A percentile compares a stretch with the other conserved stretches of the same genome.
Evolutionary conservation across 2,329 filamentous ascomycete species (phyloP).

Genomic region (Lecanicillium sp.): DNA sequence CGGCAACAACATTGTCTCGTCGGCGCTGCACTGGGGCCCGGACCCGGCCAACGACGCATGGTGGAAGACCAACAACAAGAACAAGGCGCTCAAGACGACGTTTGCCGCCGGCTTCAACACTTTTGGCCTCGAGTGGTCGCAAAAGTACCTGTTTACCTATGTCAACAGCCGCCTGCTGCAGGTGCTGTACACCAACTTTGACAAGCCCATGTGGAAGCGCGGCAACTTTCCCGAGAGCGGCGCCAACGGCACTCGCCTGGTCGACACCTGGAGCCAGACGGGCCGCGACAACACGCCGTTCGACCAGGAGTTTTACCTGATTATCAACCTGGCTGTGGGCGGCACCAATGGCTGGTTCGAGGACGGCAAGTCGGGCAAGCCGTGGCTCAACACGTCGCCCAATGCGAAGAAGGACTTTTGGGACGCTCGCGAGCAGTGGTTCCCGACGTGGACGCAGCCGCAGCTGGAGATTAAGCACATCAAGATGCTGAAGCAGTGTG

Average conservation of each 20-base stretch:
- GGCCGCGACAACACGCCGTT: slow-evolving; percentile 60
- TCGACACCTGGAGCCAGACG: slow-evolving; percentile 56
- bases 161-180: slow-evolving; percentile 73
- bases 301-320: slow-evolving; percentile 67
- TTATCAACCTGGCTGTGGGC: slow-evolving; percentile 68
- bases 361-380: slow-evolving; percentile 63
- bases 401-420: slow-evolving; percentile 72
- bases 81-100: slow-evolving; percentile 63
- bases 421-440: slow-evolving; percentile 56
- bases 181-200: slow-evolving; percentile 71
- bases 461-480: slow-evolving; percentile 63
- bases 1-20: slow-evolving; percentile 73
- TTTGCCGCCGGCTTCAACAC: slow-evolving; percentile 64
- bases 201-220: slow-evolving; percentile 57
- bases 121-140: slow-evolving; percentile 77
- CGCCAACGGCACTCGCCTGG: slow-evolving; percentile 56
- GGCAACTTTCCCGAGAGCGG: slow-evolving; percentile 58
- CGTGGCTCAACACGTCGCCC: slow-evolving; percentile 63
- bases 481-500: slow-evolving; percentile 62
- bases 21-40: slow-evolving; percentile 76
- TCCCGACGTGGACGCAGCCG: slow-evolving; percentile 62
- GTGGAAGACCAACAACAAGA: slow-evolving; percentile 78
- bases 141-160: slow-evolving; percentile 84
- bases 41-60: slow-evolving; percentile 64
- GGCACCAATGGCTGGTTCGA: slow-evolving; percentile 79